Base-by-base conservation (phyloP, 768 basidiomycete species). In the Rhizopogon sp. region DNA sequence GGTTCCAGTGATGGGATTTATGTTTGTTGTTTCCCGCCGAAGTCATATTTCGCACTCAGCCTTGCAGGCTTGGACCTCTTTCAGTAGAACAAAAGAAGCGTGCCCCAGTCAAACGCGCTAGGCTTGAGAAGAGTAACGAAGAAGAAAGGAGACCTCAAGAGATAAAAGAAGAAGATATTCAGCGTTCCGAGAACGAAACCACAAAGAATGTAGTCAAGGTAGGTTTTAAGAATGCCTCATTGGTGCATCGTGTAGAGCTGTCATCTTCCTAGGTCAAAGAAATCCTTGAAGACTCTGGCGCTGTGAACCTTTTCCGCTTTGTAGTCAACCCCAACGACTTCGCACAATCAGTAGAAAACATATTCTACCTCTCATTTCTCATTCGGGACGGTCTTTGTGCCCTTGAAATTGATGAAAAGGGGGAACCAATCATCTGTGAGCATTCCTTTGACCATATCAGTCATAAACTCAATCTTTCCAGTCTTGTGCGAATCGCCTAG, bases 291-390 rank as follows among this genome's bases (percentile, higher is more conserved):
- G 67, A 78, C 0, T 70, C 73, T n/a, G 72, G 70, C 31, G 62
- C 67, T 6, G 77, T 90, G 50, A 97, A 97, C 62, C 70, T 97
- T 29, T 98, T 98, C 74, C 72, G 78, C 57, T 89, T 98, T 64
- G 78, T 98, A 52, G 76, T 97, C 58, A 96, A 99, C 66, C 97
- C 97, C 11, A 71, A 86, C 29, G 85, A 89, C 62, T 99, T 92
- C 65, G 88, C 87, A 0, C 96, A 99, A 66, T 92, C 90, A 0
- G 93, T 98, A 13, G 97, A 99, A 72, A 99, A 99, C 67, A 76
- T 96, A 22, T 98, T 99, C 68, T 94, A 97, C 64, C 78, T 96
- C 2, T 93, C 92, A 0, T 98, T 99, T 73, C 78, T 97, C 58
- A 89, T 97, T 44, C 81, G 89, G 31, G 90, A 95, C 59, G 93